Conservation (phyloP, 805 yeast species). For the Candida parachauliodes region DNA sequence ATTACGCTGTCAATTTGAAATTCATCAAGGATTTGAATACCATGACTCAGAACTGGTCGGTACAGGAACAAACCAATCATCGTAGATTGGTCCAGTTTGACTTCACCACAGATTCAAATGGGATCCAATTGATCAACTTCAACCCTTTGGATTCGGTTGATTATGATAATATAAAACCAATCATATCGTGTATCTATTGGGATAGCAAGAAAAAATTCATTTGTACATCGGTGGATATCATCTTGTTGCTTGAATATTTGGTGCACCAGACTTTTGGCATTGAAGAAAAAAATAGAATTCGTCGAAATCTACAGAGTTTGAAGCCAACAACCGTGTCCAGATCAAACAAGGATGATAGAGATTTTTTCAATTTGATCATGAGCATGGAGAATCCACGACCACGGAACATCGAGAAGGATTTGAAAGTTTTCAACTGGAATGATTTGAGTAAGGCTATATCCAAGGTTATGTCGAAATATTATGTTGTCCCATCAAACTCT, state of each 20-base stretch:
- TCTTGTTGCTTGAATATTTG: slow-evolving; percentile 52
- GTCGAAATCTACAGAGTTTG: slow-evolving; percentile 62
- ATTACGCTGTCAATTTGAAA: slow-evolving; percentile 22
- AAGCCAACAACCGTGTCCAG: slow-evolving; percentile 60
- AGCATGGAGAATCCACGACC: slow-evolving; percentile 61
- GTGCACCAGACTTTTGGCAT: slow-evolving; percentile 54
- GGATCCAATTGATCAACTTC: slow-evolving; percentile 32
- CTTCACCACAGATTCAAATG: slow-evolving; percentile 29
- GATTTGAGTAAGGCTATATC: slow-evolving; percentile 49
- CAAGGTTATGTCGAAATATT: slow-evolving; percentile 58
- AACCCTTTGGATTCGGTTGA: slow-evolving; percentile 29
- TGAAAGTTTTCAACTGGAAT: slow-evolving; percentile 63
- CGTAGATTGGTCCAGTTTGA: slow-evolving; percentile 49
- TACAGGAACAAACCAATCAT: slow-evolving; percentile 35
- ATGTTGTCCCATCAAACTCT: slow-evolving; percentile 13
- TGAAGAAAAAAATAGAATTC: slow-evolving; percentile 66
- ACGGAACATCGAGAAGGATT: slow-evolving; percentile 65
- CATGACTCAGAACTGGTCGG: slow-evolving; percentile 46
- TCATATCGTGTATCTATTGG: slow-evolving; percentile 61
- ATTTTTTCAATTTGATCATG: slow-evolving; percentile 48
- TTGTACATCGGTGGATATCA: slow-evolving; percentile 65
- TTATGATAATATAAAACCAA: slow-evolving; percentile 40
- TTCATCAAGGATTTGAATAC: slow-evolving; percentile 27
- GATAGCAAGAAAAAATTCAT: slow-evolving; percentile 42
- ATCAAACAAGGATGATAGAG: slow-evolving; percentile 26